A percentile compares a stretch with the other conserved stretches of the same genome.
These are phyloP conservation scores for Metarhizium rileyi DNA, from an alignment of 2,329 filamentous ascomycete species.

Conservation along the genomic window DNA sequence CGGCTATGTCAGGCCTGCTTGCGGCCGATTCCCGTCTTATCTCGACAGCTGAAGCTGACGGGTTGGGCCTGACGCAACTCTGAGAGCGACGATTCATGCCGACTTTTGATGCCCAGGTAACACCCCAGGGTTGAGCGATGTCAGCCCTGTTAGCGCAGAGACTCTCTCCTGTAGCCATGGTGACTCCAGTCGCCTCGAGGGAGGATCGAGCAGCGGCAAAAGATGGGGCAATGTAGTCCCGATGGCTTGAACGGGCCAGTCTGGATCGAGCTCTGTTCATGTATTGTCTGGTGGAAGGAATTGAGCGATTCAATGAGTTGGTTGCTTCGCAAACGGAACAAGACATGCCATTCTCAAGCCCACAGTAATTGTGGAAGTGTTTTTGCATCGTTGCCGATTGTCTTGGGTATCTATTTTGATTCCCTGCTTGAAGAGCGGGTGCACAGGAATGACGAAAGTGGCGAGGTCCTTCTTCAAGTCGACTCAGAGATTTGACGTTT, in stretches of 20 bases:
- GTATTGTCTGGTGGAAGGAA: too few relatives aligned
- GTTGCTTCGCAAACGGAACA: not conserved
- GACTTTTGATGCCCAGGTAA: not conserved
- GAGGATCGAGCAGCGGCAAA: constrained; percentile 1
- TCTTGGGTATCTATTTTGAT: not conserved
- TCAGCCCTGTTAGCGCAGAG: not conserved
- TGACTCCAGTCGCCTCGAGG: not conserved
- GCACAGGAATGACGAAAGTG: not conserved
- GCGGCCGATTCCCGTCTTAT: not conserved
- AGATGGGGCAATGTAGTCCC: not conserved
- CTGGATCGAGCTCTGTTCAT: not conserved
- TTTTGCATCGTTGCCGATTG: not conserved
- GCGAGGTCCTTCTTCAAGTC: not conserved
- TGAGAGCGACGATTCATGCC: not conserved
- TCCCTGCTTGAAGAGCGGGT: not conserved
- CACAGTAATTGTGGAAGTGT: not conserved
- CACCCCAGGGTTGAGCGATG: not conserved
- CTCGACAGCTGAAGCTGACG: not conserved
- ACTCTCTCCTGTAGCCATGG: not conserved
- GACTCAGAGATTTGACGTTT: not conserved
- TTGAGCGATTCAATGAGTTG: not conserved
- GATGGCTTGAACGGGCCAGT: not conserved
- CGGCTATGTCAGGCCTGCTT: not conserved
- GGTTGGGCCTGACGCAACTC: not conserved
- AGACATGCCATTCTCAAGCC: not conserved